Base-by-base conservation (phyloP, 495 filamentous ascomycete genomes). In the Podospora pseudoanserina region DNA sequence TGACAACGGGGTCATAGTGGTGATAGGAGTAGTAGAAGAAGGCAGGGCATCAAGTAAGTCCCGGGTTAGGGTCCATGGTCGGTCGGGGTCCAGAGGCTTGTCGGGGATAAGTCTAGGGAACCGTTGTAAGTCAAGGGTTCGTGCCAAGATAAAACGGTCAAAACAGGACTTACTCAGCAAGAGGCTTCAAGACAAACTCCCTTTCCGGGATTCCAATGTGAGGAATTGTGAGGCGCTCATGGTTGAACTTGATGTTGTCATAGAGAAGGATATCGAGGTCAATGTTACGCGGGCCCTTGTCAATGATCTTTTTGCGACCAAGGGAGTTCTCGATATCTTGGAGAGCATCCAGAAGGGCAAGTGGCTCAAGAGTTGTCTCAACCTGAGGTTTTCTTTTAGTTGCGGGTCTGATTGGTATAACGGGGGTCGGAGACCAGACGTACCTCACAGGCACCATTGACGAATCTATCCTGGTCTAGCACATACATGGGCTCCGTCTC, bases 401-500 rank as follows among this genome's bases (percentile, higher is more conserved):
- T 0, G 2, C 3, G 4, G 13, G 18, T 61, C 5, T 57, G 28
- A 34, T 32, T 13, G 57, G 23, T 34, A 64, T 13, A 11, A 6
- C 39, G 15, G 39, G 15, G 23, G 1, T 23, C 23, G 23, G 23
- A 23, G 23, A 23, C 39, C 23, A 63, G 67, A 82, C 85, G 75
- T 70, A 97, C 95, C 88, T 99, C 92, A 77, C 93, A 97, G 65
- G 89, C 93, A 39, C 93, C 95, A 76, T 99, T 99, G 55, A 98
- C 79, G 73, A 98, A 99, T 19, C 88, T 85, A 67, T 87, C 87
- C 76, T 99, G 95, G 73, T 97, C 89, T 70, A 90, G 79, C 71
- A 97, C 89, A 80, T 99, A 98, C 95, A 99, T 99, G 26, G 95
- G 91, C 68, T 91, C 87, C 6, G 94, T 99, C 80, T 98, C 92